These are phyloP conservation scores for Mycena leptocephala DNA, from an alignment of 768 basidiomycete species.

Conservation along the genomic window DNA sequence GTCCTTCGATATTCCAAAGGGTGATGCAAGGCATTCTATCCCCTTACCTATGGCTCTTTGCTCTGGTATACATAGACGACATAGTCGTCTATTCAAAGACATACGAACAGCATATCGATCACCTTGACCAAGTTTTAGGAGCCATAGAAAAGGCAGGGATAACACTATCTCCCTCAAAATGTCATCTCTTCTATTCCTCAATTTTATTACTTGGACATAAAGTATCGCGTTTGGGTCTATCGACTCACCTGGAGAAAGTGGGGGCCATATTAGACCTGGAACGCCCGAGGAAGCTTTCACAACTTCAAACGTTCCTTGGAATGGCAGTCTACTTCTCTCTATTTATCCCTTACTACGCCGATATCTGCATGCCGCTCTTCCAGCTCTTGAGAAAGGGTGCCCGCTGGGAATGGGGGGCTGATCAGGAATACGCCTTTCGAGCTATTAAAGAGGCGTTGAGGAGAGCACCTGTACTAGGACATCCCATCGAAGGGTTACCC, in stretches of 20 bases:
- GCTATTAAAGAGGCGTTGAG: no score
- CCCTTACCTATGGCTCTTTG: not conserved
- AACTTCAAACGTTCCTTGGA: no score
- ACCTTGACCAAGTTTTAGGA: slow-evolving; percentile 25
- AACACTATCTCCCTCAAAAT: slow-evolving; percentile 10
- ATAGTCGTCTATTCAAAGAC: not conserved
- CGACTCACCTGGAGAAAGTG: slow-evolving; percentile 26
- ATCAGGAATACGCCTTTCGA: no score
- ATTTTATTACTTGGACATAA: not conserved
- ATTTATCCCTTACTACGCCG: no score
- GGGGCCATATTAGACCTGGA: not conserved
- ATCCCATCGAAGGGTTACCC: no score
- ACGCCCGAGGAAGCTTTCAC: no score
- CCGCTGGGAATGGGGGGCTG: no score
- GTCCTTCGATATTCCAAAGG: not conserved
- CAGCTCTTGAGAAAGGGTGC: no score
- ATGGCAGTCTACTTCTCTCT: no score
- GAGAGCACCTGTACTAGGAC: no score
- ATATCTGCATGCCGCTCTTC: no score
- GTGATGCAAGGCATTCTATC: not conserved
- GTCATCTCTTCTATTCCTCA: not conserved
- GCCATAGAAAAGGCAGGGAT: slow-evolving; percentile 33
- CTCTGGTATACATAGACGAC: not conserved
- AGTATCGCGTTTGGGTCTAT: not conserved
- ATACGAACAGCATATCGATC: not conserved